Conservation (phyloP, 2,329 filamentous ascomycete genomes). For the Colletotrichum neosansevieriae region DNA sequence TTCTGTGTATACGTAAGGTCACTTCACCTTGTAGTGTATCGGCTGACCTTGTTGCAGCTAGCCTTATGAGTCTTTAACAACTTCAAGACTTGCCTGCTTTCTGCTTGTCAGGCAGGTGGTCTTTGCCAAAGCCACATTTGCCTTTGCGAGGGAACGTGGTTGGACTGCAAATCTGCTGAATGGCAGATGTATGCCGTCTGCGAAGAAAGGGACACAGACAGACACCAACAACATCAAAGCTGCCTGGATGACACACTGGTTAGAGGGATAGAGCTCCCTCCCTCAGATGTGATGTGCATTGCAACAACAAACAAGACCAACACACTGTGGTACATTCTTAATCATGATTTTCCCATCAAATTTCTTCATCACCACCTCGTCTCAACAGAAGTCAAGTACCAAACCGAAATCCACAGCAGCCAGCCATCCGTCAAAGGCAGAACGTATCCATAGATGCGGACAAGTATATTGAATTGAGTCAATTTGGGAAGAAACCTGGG, state of each 20-base stretch:
- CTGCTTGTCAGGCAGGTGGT: background rate
- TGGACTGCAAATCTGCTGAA: conserved; percentile 4
- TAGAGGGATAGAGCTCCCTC: conserved; percentile 4
- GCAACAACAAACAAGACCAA: no score
- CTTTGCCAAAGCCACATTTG: background rate
- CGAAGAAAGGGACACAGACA: background rate
- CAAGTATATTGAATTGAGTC: background rate
- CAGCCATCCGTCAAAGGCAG: no score
- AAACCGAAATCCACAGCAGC: no score
- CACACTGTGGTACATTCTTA: no score
- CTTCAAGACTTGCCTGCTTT: background rate
- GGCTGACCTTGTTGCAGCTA: background rate
- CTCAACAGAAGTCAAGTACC: no score
- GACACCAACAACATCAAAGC: background rate
- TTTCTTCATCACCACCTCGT: no score
- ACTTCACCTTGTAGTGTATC: background rate
- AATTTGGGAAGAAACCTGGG: background rate
- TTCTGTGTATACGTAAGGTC: background rate
- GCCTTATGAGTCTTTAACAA: no score
- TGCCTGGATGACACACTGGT: background rate
- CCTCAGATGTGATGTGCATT: background rate
- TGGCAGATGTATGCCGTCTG: background rate
- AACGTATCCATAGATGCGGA: no score
- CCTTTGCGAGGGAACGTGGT: background rate
- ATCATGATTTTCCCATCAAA: no score